Evolutionary conservation across 495 filamentous ascomycete genomes (phyloP).

Genomic region (Geoglossum glabrum): DNA sequence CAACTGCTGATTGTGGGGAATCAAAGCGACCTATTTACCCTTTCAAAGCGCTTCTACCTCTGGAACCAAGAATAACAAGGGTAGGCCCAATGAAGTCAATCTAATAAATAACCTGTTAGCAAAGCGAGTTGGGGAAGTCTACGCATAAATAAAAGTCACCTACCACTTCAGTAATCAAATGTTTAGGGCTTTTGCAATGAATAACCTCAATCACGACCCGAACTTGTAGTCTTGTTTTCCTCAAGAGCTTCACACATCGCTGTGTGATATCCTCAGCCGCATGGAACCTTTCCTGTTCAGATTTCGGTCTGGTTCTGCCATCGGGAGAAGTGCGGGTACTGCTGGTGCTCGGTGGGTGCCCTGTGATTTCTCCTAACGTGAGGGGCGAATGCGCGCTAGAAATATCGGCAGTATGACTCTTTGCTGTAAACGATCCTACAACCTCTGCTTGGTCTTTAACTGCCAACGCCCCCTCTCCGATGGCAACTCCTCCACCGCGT

Average conservation of each 20-base stretch:
- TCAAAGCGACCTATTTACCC: conserved; percentile 44
- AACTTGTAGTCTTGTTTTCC: conserved; percentile 81
- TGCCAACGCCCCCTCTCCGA: conserved; percentile 38
- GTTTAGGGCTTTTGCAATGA: conserved; percentile 79
- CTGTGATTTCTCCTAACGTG: not conserved
- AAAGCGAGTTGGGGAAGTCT: not conserved
- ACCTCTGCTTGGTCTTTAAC: conserved; percentile 53
- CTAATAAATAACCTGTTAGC: conserved; percentile 18
- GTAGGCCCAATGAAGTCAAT: conserved; percentile 84
- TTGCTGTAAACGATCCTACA: conserved; percentile 29
- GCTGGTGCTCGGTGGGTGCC: conserved; percentile 18
- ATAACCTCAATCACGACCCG: conserved; percentile 86
- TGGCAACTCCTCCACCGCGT: conserved; percentile 21
- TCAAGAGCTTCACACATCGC: conserved; percentile 58
- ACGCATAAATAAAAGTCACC: conserved; percentile 5
- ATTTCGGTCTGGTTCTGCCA: conserved; percentile 27
- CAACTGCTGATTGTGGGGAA: not conserved
- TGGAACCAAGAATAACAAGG: conserved; percentile 78
- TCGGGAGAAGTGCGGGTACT: conserved; percentile 22
- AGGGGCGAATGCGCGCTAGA: conserved; percentile 3
- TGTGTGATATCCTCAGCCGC: conserved; percentile 61
- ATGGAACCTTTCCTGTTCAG: conserved; percentile 56
- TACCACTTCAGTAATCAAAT: conserved; percentile 28
- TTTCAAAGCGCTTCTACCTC: conserved; percentile 78
- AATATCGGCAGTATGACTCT: conserved; percentile 5